Evolutionary conservation across 1,284 basidiomycete species (phyloP), one percentile per base, ranked within the genome.

Genomic region (Microbotryum scabiosae): DNA sequence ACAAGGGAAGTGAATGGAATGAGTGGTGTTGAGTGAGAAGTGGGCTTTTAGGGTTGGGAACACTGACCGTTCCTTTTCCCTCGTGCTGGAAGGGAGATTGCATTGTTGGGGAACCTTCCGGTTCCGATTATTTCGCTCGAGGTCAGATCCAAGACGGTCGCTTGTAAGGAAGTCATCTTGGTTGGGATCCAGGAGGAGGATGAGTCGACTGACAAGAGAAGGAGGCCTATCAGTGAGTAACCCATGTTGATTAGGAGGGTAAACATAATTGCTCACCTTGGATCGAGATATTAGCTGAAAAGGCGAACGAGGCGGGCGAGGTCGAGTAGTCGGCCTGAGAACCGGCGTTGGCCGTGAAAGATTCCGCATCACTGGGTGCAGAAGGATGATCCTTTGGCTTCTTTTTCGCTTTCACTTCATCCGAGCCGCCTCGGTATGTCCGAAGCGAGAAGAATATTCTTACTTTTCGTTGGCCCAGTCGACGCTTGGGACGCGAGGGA

Each of bases 241-340:
- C 4, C 28, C 9, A 46, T 51, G 51, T 62, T 58, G 41, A 58
- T 58, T 56, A 45, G 21, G 20, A 10, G 30, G 18, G 7, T 8
- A 43, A 26, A 2, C 8, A 43, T 26, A 20, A 4, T 26, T 36
- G 10, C 32, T 47, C 28, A 48, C 47, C 60, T 50, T 61, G 57
- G 4, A 69, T 48, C 14, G 56, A 54, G 5, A 70, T 51, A 10
- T 63, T 43, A 20, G 69, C 64, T 4, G 60, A 54, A 52, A 68
- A 70, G 20, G 57, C 55, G 45, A 68, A 65, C 57, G 61, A 57
- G 21, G 69, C 63, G 10, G 69, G 69, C 9, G 57, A 57, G 20
- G 61, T 60, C 12, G 49, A 57, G 43, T 66, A 67, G 36, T 57
- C 62, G 49, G 60, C 41, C 6, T 41, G 36, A 12, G 56, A 49